phyloP scores from a whole-genome alignment of 305 asterid genomes.

The Solanum aculeatissimum region DNA sequence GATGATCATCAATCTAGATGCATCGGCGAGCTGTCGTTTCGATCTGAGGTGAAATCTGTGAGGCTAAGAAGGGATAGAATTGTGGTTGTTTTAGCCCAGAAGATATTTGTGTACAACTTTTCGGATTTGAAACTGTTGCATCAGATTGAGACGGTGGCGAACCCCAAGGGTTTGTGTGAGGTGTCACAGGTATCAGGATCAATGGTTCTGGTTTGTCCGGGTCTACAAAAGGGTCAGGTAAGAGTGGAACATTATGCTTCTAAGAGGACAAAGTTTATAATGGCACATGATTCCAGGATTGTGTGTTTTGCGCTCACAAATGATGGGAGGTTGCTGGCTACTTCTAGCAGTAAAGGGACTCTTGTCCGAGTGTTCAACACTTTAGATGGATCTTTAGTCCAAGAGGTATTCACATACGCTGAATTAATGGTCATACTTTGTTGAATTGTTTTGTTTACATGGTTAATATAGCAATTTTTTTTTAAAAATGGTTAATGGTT shows the following conservation, averaged over 20 bases:
- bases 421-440: background rate
- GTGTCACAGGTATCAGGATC: constrained; percentile 44
- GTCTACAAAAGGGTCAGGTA: constrained; percentile 49
- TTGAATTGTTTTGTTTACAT: background rate
- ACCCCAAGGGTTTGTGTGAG: constrained; percentile 54
- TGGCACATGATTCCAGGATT: constrained; percentile 47
- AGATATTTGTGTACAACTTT: constrained; percentile 42
- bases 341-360: constrained; percentile 57
- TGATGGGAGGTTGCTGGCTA: constrained; percentile 47
- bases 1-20: constrained; percentile 42
- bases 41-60: constrained; percentile 44
- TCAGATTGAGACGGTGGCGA: constrained; percentile 46
- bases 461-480: background rate
- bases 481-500: background rate
- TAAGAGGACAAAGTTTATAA: constrained; percentile 32
- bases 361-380: constrained; percentile 39
- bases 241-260: constrained; percentile 45
- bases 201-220: constrained; percentile 52
- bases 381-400: constrained; percentile 43
- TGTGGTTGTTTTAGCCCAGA: constrained; percentile 39
- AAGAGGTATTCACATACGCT: constrained; percentile 28
- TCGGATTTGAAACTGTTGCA: constrained; percentile 40
- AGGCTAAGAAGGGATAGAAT: constrained; percentile 39
- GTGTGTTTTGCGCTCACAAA: constrained; percentile 35
- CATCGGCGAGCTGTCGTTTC: constrained; percentile 38